Evolutionary conservation across 768 basidiomycete genomes (phyloP).

Genomic region (Dioszegia hungarica): DNA sequence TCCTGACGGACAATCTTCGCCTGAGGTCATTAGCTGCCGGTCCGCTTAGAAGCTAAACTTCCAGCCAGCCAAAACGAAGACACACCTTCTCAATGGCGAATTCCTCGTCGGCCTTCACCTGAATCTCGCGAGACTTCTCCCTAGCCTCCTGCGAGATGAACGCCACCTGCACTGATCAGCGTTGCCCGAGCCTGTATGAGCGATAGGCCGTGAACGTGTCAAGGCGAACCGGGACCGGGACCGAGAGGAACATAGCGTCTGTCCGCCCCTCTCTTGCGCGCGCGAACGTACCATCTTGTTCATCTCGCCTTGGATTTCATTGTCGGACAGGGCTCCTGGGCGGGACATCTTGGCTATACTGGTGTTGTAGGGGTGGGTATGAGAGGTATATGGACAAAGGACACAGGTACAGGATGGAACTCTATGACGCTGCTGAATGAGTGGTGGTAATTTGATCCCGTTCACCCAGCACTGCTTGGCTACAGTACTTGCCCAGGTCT

Average conservation of each 20-base stretch:
- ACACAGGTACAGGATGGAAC: not conserved
- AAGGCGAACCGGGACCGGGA: too few relatives aligned
- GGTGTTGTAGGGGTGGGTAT: not conserved
- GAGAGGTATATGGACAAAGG: not conserved
- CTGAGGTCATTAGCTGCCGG: conserved; percentile 51
- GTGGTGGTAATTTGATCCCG: not conserved
- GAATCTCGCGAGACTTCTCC: conserved; percentile 95
- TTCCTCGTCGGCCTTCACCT: conserved; percentile 96
- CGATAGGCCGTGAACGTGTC: too few relatives aligned
- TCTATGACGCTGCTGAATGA: not conserved
- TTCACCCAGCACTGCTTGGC: not conserved
- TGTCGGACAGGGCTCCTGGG: conserved; percentile 69
- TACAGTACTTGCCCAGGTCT: too few relatives aligned
- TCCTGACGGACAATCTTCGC: conserved; percentile 97
- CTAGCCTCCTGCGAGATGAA: conserved; percentile 98
- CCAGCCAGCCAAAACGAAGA: too few relatives aligned
- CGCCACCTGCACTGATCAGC: conserved; percentile 63
- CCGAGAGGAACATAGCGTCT: too few relatives aligned
- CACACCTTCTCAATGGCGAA: conserved; percentile 94
- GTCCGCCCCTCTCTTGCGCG: too few relatives aligned
- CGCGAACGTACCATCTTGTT: conserved; percentile 82
- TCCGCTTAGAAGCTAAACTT: not conserved
- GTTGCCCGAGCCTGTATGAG: too few relatives aligned
- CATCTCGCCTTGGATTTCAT: conserved; percentile 93
- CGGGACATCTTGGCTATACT: conserved; percentile 61